Base-by-base conservation (phyloP, 306 rosid genomes). In the Notholithocarpus densiflorus region DNA sequence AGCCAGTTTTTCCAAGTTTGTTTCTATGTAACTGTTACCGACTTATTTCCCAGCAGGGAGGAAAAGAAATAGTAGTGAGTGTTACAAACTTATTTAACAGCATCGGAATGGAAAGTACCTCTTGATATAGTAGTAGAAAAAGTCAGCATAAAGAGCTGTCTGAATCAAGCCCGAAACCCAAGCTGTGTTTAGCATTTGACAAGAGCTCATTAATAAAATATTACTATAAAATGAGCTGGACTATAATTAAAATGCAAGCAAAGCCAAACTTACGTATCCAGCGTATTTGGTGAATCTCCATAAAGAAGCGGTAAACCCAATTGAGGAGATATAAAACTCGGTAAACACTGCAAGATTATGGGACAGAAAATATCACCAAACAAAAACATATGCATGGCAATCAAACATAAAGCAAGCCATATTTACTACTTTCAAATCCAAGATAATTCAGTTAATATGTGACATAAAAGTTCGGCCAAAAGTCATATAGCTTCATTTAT, bases 121-220 rank as follows among this genome's bases (percentile, higher is more conserved):
- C 57, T 83, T 55, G 19, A 74, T 19, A 61, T 86, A 86, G 75
- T 82, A 80, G 80, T 86, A 82, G 83, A 82, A 86, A 34, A 82
- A 82, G 78, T 82, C 86, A 0, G 85, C 87, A 77, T 83, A 86
- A 21, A 86, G 79, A 74, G 81, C 83, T 15, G 89, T 86, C 73
- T 86, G 89, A 37, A 86, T 69, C 6, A 86, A 81, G 51, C 89
- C 89, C 40, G 89, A 80, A 12, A 86, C 11, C 84, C 89, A 86
- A 74, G 87, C 87, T 86, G 87, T 18, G 51, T 52, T 11, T 48
- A 48, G 53, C 53, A 64, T 31, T 72, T 52, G 20, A 73, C 52
- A 73, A 45, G 32, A 26, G 64, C 72, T 26, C 24, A 66, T 69
- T 51, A 13, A 60, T 1, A 6, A 20, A n/a, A 37, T 24, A 26